Base-by-base conservation (phyloP, 2,329 filamentous ascomycete genomes). In the Coleophoma crateriformis region DNA sequence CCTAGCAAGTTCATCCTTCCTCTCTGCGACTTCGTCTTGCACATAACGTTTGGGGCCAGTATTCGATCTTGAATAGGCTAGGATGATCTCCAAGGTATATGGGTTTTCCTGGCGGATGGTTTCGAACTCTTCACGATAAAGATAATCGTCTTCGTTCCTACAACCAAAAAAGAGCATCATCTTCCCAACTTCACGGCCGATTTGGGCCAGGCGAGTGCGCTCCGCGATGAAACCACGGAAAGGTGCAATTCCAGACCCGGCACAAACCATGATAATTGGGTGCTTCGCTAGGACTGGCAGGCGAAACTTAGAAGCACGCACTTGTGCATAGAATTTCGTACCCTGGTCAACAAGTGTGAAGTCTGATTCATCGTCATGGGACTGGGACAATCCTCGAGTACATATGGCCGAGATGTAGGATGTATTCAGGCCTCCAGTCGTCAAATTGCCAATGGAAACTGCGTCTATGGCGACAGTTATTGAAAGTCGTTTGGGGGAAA, bases 211-310 rank as follows among this genome's bases (percentile, higher is more conserved):
- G 64, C 87, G 87, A 49, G 87, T 89, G 57, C 92, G 84, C 70
- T 97, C 92, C 64, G 96, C 91, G 11, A 97, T 78, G 66, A 96
- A 96, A 7, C 80, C 91, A 58, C 91, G 85, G 82, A 96, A 95
- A 13, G 91, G 91, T 27, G 91, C 91, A 49, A 96, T 89, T 74
- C 91, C 91, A 49, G 91, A 96, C 65, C 91, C 91, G 14, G 91
- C 91, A 19, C 91, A 91, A 58, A 96, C 82, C 83, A 96, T 90
- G 68, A 97, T 94, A 61, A 97, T 76, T 14, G 92, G 91, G 71
- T 92, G 94, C 47, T 85, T 81, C 2, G 91, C 90, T 61, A 96
- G 90, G 19, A 91, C 96, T 8, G 92, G 92, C 19, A 96, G 80
- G 75, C 96, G 96, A 81, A 97, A 96, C 75, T 96, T 96, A 58